These are phyloP conservation scores for Neurospora sp. DNA, from an alignment of 2,329 filamentous ascomycete species.

Conservation along the genomic window DNA sequence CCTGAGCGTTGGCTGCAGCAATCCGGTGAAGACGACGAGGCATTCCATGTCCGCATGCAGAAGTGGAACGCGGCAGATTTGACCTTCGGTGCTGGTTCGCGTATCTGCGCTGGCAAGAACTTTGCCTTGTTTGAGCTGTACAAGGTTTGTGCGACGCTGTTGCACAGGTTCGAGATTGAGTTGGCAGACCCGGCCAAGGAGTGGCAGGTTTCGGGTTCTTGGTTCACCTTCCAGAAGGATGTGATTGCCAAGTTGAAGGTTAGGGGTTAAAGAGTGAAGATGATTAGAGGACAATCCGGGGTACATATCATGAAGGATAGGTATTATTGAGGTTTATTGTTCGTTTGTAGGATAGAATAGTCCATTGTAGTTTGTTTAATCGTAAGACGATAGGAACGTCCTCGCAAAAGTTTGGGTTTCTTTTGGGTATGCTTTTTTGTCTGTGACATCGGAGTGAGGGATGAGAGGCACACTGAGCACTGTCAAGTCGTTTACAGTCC, in stretches of 20 bases:
- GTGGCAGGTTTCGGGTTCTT: conserved; percentile 7
- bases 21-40: conserved; percentile 8
- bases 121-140: conserved; percentile 25
- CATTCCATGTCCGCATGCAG: conserved; percentile 19
- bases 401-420: neutral
- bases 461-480: neutral
- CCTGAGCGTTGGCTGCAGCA: conserved; percentile 36
- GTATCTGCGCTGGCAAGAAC: conserved; percentile 25
- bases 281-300: neutral
- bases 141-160: conserved; percentile 32
- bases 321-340: neutral
- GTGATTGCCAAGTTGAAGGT: neutral
- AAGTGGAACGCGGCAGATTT: conserved; percentile 26
- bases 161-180: conserved; percentile 25
- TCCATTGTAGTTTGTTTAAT: neutral
- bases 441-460: neutral
- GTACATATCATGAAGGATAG: neutral
- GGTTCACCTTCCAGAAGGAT: conserved; percentile 10
- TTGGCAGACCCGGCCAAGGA: conserved; percentile 8
- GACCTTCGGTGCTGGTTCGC: conserved; percentile 24
- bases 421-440: neutral
- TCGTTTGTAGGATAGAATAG: neutral
- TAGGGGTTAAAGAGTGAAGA: neutral
- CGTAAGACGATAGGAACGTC: neutral
- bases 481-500: neutral